Evolutionary conservation across 2,329 filamentous ascomycete genomes (phyloP), one percentile per base, ranked within the genome.

Genomic region (Paraphoma sp.): DNA sequence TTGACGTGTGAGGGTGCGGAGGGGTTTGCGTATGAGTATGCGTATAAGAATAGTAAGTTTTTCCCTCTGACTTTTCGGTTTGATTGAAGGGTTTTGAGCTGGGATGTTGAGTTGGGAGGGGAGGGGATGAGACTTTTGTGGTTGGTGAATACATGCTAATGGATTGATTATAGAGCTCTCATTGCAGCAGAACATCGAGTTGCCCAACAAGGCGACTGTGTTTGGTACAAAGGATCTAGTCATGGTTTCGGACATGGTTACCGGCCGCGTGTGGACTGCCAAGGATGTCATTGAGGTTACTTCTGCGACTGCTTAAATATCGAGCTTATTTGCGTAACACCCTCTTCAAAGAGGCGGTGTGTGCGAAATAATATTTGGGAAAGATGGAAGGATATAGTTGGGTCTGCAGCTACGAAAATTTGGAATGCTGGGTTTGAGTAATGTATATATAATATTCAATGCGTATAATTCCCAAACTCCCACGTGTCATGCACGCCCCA

Each of bases 171-270:
- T 31, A 62, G 59, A 42, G 7, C 40, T 64, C 41, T 47, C 42
- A 8, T n/a, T 64, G 6, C 46, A 48, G 52, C 62, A 62, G 53
- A 48, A 18, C 11, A 33, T 60, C 9, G 49, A 62, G 54, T 47
- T 54, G 33, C 52, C 53, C 1, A 46, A 41, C 2, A 14, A 33
- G n/a, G 44, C 48, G 29, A 64, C 62, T 4, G 54, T 64, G 4
- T 60, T 59, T 45, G 62, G 62, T 6, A 47, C 23, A 23, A 23
- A 23, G 23, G 23, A 23, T 23, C 23, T 23, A 5, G 23, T 23
- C 23, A 23, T 23, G 23, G 23, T 23, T 23, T 23, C 23, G 23
- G 23, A 23, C 17, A 49, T 38, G n/a, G 16, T 44, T 18, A 23
- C 12, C n/a, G 62, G 54, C 4, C 41, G 47, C 8, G 48, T 31